A percentile compares a stretch with the other conserved stretches of the same genome.
Conservation (phyloP, 2,329 filamentous ascomycete species). For the Xylariaceae sp. region DNA sequence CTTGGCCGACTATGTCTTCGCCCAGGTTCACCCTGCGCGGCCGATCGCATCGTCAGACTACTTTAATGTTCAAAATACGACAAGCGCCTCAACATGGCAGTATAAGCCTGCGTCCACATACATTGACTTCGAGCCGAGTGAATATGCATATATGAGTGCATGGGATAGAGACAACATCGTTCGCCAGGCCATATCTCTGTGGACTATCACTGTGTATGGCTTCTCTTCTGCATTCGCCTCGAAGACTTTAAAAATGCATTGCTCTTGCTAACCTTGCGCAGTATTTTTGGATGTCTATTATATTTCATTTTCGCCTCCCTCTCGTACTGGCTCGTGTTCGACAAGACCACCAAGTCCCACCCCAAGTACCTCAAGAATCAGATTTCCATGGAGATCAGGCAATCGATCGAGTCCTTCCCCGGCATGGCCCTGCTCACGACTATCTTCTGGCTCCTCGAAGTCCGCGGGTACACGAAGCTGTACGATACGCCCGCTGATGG, state of each 20-base stretch:
- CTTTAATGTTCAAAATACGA: constrained; percentile 51
- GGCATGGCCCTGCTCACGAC: constrained; percentile 82
- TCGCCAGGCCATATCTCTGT: constrained; percentile 78
- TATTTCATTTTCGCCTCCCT: constrained; percentile 86
- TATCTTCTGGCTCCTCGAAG: constrained; percentile 81
- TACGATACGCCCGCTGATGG: constrained; percentile 82
- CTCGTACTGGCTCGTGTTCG: constrained; percentile 89
- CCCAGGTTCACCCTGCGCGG: constrained; percentile 69
- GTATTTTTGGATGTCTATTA: constrained; percentile 82
- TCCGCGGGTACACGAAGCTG: constrained; percentile 83
- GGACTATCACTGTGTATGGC: constrained; percentile 83
- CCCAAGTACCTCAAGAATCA: constrained; percentile 97
- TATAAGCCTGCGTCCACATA: constrained; percentile 77
- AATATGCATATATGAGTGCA: constrained; percentile 80
- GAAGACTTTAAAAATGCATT: neutral
- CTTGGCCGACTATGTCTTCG: constrained; percentile 80
- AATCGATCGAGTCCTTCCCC: constrained; percentile 79
- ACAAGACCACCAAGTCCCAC: constrained; percentile 86
- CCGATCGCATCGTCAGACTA: constrained; percentile 56
- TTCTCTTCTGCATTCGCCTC: neutral
- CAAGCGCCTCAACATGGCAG: constrained; percentile 64
- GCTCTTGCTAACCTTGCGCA: constrained; percentile 46
- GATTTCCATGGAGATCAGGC: constrained; percentile 82
- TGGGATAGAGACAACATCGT: constrained; percentile 79
- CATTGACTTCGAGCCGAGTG: constrained; percentile 71